A percentile compares a stretch with the other conserved stretches of the same genome.
These are phyloP conservation scores for Typha latifolia DNA, from an alignment of 176 grass and related monocot species.

Conservation along the genomic window DNA sequence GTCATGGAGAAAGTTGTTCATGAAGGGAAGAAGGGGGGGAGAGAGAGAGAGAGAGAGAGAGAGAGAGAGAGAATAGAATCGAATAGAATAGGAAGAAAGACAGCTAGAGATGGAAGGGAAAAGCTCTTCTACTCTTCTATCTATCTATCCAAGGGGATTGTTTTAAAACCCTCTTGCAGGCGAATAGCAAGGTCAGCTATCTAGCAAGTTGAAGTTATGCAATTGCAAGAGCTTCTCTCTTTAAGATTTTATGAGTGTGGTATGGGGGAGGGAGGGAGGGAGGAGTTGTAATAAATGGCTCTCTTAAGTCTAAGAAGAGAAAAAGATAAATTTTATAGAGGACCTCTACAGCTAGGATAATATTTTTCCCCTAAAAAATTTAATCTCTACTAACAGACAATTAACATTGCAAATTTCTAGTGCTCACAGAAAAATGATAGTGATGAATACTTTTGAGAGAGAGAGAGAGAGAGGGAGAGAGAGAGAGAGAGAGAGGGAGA, in stretches of 20 bases:
- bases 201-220: conserved; percentile 47
- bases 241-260: conserved; percentile 40
- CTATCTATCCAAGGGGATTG: too few species aligned
- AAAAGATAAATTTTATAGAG: too few species aligned
- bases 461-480: conserved; percentile 6
- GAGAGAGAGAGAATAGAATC: conserved; percentile 8
- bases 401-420: too few species aligned
- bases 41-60: background rate
- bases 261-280: background rate
- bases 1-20: too few species aligned
- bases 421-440: too few species aligned
- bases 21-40: too few species aligned
- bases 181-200: conserved; percentile 40
- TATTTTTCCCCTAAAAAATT: too few species aligned
- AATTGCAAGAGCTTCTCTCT: conserved; percentile 23
- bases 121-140: conserved; percentile 14
- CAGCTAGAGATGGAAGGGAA: conserved; percentile 33
- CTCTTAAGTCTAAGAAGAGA: too few species aligned
- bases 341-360: too few species aligned
- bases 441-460: too few species aligned
- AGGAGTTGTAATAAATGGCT: too few species aligned
- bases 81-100: conserved; percentile 23
- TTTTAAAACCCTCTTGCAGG: conserved; percentile 18
- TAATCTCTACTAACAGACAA: too few species aligned
- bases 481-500: conserved; percentile 8